phyloP scores from a whole-genome alignment of 2,329 filamentous ascomycete species.

The Alternaria longipes region DNA sequence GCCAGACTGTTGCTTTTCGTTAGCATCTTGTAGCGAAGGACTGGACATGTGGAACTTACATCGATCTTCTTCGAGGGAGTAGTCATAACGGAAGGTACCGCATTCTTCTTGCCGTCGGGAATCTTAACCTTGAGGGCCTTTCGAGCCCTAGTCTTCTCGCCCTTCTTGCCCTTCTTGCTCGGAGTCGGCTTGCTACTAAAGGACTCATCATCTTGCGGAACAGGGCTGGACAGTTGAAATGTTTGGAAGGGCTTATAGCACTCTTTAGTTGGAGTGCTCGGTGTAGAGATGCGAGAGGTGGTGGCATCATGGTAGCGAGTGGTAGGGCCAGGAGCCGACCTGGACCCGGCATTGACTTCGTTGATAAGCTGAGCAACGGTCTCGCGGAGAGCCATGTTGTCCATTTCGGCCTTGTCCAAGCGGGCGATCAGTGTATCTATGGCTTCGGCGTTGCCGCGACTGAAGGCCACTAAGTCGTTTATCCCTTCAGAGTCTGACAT shows the following conservation, averaged over 20 bases:
- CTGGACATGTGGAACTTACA: conserved; percentile 13
- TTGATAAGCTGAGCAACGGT: neutral
- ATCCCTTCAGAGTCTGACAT: neutral
- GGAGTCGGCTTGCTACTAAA: neutral
- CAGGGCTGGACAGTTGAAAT: neutral
- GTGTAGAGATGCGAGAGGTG: neutral
- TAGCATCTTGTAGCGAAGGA: neutral
- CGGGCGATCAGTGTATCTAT: conserved; percentile 76
- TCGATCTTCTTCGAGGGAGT: conserved; percentile 12
- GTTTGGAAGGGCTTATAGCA: neutral
- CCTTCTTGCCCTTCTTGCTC: neutral
- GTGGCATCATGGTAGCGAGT: neutral
- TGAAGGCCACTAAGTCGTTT: conserved; percentile 5
- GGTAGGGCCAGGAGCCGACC: neutral
- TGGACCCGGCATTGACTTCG: neutral
- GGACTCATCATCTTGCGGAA: neutral
- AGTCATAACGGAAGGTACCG: conserved; percentile 7
- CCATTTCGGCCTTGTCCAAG: conserved; percentile 89
- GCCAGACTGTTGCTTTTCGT: neutral
- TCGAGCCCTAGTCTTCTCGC: conserved; percentile 7
- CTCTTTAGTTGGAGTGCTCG: neutral
- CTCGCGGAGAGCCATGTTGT: conserved; percentile 63
- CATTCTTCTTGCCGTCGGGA: conserved; percentile 2
- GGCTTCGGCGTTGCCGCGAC: neutral
- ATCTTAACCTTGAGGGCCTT: conserved; percentile 25